These are phyloP conservation scores for Aspergillus carbonarius DNA, from an alignment of 2,329 filamentous ascomycete species.

Conservation along the genomic window DNA sequence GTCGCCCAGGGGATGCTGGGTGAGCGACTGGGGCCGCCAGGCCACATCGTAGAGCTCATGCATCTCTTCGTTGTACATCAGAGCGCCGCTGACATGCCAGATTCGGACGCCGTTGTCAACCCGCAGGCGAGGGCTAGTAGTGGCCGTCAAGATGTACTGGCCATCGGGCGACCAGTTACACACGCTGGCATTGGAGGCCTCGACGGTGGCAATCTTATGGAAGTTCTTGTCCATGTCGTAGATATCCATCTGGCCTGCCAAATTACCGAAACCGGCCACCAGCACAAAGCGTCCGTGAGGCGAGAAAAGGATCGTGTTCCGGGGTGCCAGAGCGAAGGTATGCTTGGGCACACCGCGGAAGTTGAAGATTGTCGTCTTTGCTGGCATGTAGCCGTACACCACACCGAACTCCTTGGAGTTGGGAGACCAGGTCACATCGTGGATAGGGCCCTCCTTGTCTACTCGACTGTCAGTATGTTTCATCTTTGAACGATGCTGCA, in stretches of 20 bases:
- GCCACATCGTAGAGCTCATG: constrained; percentile 85
- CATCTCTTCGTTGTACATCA: constrained; percentile 97
- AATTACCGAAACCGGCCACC: constrained; percentile 93
- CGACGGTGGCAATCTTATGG: constrained; percentile 86
- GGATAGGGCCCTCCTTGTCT: constrained; percentile 97
- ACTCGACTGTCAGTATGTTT: constrained; percentile 12
- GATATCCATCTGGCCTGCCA: constrained; percentile 95
- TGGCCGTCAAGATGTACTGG: constrained; percentile 94
- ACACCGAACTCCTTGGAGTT: constrained; percentile 98
- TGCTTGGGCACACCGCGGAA: constrained; percentile 78
- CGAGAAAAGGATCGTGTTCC: constrained; percentile 94
- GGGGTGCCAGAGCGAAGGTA: constrained; percentile 79
- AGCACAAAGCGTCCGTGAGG: constrained; percentile 90
- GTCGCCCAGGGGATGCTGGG: constrained; percentile 63
- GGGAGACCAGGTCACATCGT: constrained; percentile 97
- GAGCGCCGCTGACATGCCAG: constrained; percentile 82
- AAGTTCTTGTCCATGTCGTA: constrained; percentile 96
- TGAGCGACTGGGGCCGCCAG: constrained; percentile 75
- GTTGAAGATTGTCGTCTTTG: constrained; percentile 98
- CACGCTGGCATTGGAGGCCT: constrained; percentile 91
- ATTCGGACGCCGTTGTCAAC: constrained; percentile 96
- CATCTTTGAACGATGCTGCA: not conserved
- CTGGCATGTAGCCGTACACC: constrained; percentile 98
- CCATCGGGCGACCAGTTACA: constrained; percentile 98
- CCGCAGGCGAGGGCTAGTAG: constrained; percentile 87